Conservation (phyloP, 2,329 filamentous ascomycete genomes). For the Helicocarpus griseus region DNA sequence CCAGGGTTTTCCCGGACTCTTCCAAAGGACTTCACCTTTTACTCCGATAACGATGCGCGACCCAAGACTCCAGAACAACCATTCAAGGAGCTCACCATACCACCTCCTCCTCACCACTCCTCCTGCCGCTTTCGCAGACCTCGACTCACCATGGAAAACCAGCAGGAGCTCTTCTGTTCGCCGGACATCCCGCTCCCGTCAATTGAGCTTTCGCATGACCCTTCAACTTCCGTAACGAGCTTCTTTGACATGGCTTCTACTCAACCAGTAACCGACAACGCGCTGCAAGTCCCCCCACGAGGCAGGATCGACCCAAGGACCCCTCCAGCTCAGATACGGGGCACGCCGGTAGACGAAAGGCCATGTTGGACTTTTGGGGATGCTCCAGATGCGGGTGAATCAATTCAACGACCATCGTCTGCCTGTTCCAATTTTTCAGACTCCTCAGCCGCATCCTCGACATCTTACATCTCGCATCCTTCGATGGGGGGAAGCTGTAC, state of each 20-base stretch:
- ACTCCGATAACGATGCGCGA: conserved; percentile 23
- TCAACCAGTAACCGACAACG: conserved; percentile 22
- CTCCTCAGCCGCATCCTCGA: conserved; percentile 52
- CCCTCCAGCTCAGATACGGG: conserved; percentile 36
- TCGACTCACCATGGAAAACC: conserved; percentile 29
- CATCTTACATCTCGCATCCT: conserved; percentile 47
- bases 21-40: conserved; percentile 39
- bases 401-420: conserved; percentile 47
- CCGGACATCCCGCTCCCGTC: conserved; percentile 35
- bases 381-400: conserved; percentile 27
- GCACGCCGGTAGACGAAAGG: conserved; percentile 24
- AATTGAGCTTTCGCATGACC: conserved; percentile 27
- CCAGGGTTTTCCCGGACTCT: conserved; percentile 35
- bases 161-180: conserved; percentile 22
- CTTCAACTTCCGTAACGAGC: conserved; percentile 2
- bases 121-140: conserved; percentile 32
- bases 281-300: conserved; percentile 31
- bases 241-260: conserved; percentile 10
- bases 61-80: conserved; percentile 36
- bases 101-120: conserved; percentile 37
- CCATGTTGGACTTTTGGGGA: conserved; percentile 25
- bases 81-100: conserved; percentile 28
- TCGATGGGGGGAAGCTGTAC: conserved; percentile 52
- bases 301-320: conserved; percentile 32
- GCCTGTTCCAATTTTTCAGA: conserved; percentile 51